Percentiles rank a stretch among this genome's conserved stretches.
Conservation (phyloP, 2,329 filamentous ascomycete genomes). For the Verticillium nonalfalfae region DNA sequence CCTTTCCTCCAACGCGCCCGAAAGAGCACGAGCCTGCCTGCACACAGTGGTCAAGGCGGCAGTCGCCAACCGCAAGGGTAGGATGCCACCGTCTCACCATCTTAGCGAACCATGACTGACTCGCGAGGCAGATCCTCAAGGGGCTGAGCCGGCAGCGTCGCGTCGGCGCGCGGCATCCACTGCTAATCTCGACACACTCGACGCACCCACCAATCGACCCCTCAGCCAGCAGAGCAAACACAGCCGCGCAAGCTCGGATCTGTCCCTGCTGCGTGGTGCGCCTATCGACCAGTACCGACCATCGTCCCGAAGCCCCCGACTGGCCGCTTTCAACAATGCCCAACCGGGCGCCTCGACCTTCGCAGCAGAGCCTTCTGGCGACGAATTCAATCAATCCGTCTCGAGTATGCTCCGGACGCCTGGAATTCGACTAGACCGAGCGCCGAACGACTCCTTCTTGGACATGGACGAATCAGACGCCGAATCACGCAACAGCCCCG, state of each 20-base stretch:
- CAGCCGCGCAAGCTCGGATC: conserved; percentile 65
- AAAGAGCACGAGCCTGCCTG: conserved; percentile 70
- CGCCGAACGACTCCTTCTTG: conserved; percentile 49
- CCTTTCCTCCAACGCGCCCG: conserved; percentile 62
- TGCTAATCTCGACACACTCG: conserved; percentile 52
- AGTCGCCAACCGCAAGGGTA: conserved; percentile 62
- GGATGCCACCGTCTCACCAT: conserved; percentile 20
- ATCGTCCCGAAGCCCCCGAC: conserved; percentile 32
- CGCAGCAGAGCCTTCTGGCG: conserved; percentile 30
- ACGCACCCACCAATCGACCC: conserved; percentile 42
- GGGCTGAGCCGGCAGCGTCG: conserved; percentile 30
- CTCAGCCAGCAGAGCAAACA: conserved; percentile 59
- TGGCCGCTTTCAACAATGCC: conserved; percentile 32
- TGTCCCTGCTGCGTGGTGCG: conserved; percentile 52
- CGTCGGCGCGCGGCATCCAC: conserved; percentile 56
- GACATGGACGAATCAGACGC: conserved; percentile 66
- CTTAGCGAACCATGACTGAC: background rate
- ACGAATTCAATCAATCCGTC: conserved; percentile 32
- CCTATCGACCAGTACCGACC: conserved; percentile 29
- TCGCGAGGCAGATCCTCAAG: conserved; percentile 7
- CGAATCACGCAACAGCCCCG: conserved; percentile 59
- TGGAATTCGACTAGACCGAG: conserved; percentile 46
- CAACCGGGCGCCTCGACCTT: conserved; percentile 20
- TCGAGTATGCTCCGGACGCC: conserved; percentile 43
- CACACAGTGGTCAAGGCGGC: conserved; percentile 68